Conservation (phyloP, 768 basidiomycete species). For the Hygrophorus russula region DNA sequence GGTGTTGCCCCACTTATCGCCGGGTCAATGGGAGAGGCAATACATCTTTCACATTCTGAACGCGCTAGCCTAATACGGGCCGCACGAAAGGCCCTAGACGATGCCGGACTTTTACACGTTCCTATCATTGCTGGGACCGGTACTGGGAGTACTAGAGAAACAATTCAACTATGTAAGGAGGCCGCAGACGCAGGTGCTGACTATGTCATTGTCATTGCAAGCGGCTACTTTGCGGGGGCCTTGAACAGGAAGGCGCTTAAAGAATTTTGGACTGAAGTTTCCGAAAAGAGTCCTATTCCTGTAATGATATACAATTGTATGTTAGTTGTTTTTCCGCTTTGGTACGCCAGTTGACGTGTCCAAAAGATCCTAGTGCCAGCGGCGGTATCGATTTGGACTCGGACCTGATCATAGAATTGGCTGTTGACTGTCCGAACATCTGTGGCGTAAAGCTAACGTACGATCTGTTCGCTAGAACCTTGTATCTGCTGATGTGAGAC, state of each 20-base stretch:
- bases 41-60: constrained; percentile 60
- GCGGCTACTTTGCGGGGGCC: constrained; percentile 80
- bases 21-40: constrained; percentile 82
- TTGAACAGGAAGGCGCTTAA: constrained; percentile 65
- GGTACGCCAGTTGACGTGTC: background rate
- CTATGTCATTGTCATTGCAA: constrained; percentile 73
- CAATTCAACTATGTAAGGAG: constrained; percentile 60
- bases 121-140: constrained; percentile 82
- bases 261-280: constrained; percentile 66
- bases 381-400: constrained; percentile 90
- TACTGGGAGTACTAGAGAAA: constrained; percentile 73
- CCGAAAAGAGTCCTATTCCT: constrained; percentile 74
- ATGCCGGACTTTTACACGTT: constrained; percentile 39
- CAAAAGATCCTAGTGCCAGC: constrained; percentile 72
- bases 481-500: background rate
- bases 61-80: constrained; percentile 52
- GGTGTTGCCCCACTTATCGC: constrained; percentile 65
- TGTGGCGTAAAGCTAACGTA: constrained; percentile 86
- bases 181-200: constrained; percentile 84
- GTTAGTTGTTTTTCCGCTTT: constrained; percentile 14
- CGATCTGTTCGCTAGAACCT: constrained; percentile 16
- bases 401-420: constrained; percentile 75
- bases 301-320: constrained; percentile 84
- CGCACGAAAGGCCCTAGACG: constrained; percentile 63
- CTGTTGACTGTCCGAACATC: constrained; percentile 63